Evolutionary conservation across 371 early-diverging fungal genomes (phyloP).

Genomic region (Mucor irregularis): DNA sequence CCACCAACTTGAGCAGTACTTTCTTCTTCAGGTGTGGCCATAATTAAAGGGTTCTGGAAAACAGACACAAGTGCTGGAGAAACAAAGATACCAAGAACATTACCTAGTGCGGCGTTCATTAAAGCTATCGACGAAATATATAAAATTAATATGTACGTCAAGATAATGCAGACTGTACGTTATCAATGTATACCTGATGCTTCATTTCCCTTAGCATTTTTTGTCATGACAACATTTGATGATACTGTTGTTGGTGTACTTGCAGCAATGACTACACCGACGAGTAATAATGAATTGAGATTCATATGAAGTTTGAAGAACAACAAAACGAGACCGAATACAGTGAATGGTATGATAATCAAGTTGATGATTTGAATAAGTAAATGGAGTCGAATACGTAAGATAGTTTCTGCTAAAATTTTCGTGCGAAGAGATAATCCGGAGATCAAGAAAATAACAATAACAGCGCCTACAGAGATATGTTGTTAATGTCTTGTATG

Average conservation of each 20-base stretch:
- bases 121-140: conserved; percentile 36
- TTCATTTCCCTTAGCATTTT: conserved; percentile 72
- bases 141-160: too few species aligned
- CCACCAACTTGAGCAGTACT: conserved; percentile 35
- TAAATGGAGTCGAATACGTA: conserved; percentile 64
- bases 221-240: conserved; percentile 81
- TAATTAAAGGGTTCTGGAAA: conserved; percentile 38
- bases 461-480: conserved; percentile 48
- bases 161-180: conserved; percentile 40
- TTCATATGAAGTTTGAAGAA: conserved; percentile 44
- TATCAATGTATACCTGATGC: conserved; percentile 51
- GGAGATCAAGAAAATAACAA: conserved; percentile 71
- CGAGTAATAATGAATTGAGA: conserved; percentile 59
- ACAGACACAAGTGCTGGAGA: conserved; percentile 59
- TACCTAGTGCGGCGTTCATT: conserved; percentile 76
- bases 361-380: conserved; percentile 65
- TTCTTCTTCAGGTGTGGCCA: conserved; percentile 48
- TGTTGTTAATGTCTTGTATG: background rate
- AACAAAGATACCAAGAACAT: conserved; percentile 73
- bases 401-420: conserved; percentile 59
- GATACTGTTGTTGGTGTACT: conserved; percentile 79
- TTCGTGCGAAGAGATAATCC: conserved; percentile 70
- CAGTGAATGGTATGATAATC: conserved; percentile 64
- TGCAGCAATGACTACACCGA: conserved; percentile 69
- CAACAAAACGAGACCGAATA: conserved; percentile 59